Base-by-base conservation (phyloP, 169 alveolate genomes). In the Plasmodium gonderi region DNA sequence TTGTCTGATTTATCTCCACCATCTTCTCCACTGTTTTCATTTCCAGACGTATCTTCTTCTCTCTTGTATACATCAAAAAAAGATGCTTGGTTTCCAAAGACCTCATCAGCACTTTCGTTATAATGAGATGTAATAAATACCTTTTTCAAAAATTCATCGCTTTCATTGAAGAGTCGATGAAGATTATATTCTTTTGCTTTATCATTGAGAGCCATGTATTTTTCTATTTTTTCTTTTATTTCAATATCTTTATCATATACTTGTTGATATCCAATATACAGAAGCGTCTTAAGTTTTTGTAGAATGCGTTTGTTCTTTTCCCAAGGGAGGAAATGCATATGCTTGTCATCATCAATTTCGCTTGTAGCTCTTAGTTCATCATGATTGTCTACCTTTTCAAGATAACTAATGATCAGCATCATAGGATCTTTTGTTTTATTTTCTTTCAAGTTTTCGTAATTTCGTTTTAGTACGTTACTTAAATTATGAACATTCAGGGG, bases 201-300 rank as follows among this genome's bases (percentile, higher is more conserved):
- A 17, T 85, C 92, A 64, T 49, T 76, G 26, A 72, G 40, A 5
- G 91, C 81, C 77, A 3, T 51, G 42, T 79, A 79, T 20, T 44
- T 77, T 2, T n/a, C 69, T 12, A n/a, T 75, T 40, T 42, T 49
- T 26, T 64, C 47, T 6, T 45, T 14, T 1, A 79, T 80, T 47
- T 89, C 68, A 31, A 42, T 76, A 40, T 79, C 94, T 20, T 49
- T 74, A 8, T 79, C 89, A 9, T 29, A 11, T 14, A 68, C 47
- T 26, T 40, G 90, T 2, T 72, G 65, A 31, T 87, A 67, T 36
- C 94, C 96, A 3, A 67, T 80, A 8, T 68, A 60, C 29, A 85
- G 51, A 20, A 93, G 82, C 6, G 94, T 95, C 17, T 91, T 26
- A 17, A 81, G 69, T 17, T 93, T 95, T 11, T 83, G 75, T 74